These are phyloP conservation scores for Quercus variabilis DNA, from an alignment of 306 rosid genomes.

Conservation along the genomic window DNA sequence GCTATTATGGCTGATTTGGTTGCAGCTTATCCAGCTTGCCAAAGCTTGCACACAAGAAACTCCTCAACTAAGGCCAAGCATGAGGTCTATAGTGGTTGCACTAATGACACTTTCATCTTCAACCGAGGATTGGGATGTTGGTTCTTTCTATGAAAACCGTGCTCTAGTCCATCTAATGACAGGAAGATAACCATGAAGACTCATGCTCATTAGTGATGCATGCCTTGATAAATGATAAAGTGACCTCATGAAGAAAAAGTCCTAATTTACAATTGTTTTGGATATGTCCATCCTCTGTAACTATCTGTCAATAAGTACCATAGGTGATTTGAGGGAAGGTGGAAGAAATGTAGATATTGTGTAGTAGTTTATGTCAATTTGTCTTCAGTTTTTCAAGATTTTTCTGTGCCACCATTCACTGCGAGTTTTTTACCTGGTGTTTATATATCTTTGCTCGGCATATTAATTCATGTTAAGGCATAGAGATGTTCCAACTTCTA, in stretches of 20 bases:
- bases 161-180: slow-evolving; percentile 45
- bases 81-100: slow-evolving; percentile 75
- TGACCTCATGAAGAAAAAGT: slow-evolving; percentile 5
- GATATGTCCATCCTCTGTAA: background rate
- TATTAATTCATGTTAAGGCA: background rate
- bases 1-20: background rate
- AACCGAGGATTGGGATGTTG: slow-evolving; percentile 66
- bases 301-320: background rate
- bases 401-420: background rate
- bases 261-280: background rate
- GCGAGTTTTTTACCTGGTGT: background rate
- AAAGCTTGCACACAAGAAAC: slow-evolving; percentile 71
- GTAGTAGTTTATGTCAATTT: too few species aligned
- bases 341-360: background rate
- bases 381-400: background rate
- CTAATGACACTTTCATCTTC: slow-evolving; percentile 66
- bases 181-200: slow-evolving; percentile 35
- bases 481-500: background rate
- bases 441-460: background rate
- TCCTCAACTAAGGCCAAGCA: slow-evolving; percentile 82
- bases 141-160: slow-evolving; percentile 57
- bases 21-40: slow-evolving; percentile 66
- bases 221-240: background rate
- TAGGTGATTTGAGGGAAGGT: background rate
- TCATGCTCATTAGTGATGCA: background rate